A percentile compares a stretch with the other conserved stretches of the same genome.
Conservation (phyloP, 306 rosid genomes). For the Castanea mollissima region DNA sequence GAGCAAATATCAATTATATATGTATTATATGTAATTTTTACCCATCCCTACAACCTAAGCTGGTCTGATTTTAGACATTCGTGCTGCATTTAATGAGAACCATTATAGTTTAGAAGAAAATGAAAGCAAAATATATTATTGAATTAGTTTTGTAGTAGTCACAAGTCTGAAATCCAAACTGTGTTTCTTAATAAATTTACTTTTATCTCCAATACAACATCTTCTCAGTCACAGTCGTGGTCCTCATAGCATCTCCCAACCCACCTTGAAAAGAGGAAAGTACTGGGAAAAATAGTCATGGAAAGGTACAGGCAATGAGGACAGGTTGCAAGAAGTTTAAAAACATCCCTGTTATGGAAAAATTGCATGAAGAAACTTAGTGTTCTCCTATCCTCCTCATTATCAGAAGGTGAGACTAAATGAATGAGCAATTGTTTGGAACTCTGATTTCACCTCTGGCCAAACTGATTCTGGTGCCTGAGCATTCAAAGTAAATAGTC, state of each 20-base stretch:
- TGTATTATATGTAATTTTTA: not conserved
- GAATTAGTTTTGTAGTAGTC: not conserved
- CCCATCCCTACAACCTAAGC: not conserved
- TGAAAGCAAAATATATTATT: not conserved
- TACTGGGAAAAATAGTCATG: not conserved
- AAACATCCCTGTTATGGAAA: not conserved
- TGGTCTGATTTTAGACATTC: not conserved
- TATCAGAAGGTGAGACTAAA: slow-evolving; percentile 50
- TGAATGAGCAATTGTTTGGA: slow-evolving; percentile 62
- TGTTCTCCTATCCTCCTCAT: not conserved
- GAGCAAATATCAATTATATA: slow-evolving; percentile 3
- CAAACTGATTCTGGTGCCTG: slow-evolving; percentile 86
- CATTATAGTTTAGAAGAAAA: not conserved
- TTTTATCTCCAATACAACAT: no score
- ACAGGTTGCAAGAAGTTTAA: not conserved
- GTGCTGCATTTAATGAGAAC: not conserved
- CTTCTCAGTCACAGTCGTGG: not conserved
- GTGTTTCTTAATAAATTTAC: not conserved
- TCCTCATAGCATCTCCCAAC: not conserved
- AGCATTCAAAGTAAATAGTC: slow-evolving; percentile 74
- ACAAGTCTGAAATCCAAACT: not conserved
- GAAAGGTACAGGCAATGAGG: not conserved
- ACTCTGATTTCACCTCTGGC: slow-evolving; percentile 53
- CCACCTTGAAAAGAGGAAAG: not conserved
- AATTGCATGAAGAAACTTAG: not conserved